Percentiles rank a stretch among this genome's conserved stretches.
Evolutionary conservation across 805 yeast genomes (phyloP).

Genomic region (Lachancea kluyveri): DNA sequence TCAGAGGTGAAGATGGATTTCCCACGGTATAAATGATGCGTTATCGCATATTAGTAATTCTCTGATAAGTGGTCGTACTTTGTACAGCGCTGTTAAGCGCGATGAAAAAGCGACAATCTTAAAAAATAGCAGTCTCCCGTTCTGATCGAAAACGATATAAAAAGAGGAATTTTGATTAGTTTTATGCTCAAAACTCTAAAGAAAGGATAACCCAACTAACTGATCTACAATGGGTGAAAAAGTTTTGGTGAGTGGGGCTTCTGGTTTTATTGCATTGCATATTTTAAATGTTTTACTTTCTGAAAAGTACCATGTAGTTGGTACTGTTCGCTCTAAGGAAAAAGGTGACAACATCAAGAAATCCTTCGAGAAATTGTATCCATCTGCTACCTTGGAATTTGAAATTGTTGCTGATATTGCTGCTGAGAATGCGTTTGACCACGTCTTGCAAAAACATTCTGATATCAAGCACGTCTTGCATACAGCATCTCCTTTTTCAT

Average conservation of each 20-base stretch:
- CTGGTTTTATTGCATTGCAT: conserved; percentile 46
- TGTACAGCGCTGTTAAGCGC: too few relatives aligned
- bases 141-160: too few relatives aligned
- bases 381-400: conserved; percentile 34
- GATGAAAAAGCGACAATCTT: too few relatives aligned
- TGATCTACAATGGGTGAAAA: conserved; percentile 3
- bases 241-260: conserved; percentile 44
- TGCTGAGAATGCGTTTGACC: conserved; percentile 39
- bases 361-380: conserved; percentile 27
- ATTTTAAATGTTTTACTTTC: conserved; percentile 33
- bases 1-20: conserved; percentile 19
- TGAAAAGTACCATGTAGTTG: conserved; percentile 38
- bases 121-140: too few relatives aligned
- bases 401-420: conserved; percentile 45
- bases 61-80: too few relatives aligned
- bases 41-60: too few relatives aligned
- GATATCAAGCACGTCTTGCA: conserved; percentile 52
- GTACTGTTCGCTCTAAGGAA: conserved; percentile 37
- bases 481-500: conserved; percentile 55
- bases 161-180: too few relatives aligned
- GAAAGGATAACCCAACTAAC: too few relatives aligned
- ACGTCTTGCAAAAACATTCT: conserved; percentile 37
- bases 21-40: conserved; percentile 1
- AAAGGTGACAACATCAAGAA: conserved; percentile 32
- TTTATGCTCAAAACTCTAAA: too few relatives aligned